Evolutionary conservation across 2,329 filamentous ascomycete genomes (phyloP).

Genomic region (Elsinoe australis): DNA sequence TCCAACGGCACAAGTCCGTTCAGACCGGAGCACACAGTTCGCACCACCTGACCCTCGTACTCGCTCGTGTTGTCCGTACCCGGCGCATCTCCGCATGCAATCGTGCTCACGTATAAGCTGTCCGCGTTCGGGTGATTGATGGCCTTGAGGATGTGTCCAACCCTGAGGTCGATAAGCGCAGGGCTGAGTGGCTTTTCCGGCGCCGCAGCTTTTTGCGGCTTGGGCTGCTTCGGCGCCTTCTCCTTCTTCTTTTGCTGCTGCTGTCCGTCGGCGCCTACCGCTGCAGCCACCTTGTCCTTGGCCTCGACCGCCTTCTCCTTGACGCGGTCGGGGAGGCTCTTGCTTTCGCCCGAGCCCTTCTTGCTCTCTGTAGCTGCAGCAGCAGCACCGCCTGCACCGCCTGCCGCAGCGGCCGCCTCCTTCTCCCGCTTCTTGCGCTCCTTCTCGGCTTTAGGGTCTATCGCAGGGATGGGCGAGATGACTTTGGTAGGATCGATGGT

Average conservation of each 20-base stretch:
- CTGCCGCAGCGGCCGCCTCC: conserved; percentile 50
- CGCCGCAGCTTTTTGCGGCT: conserved; percentile 53
- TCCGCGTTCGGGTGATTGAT: conserved; percentile 95
- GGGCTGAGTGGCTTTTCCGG: conserved; percentile 73
- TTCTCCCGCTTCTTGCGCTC: conserved; percentile 96
- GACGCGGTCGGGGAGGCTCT: conserved; percentile 38
- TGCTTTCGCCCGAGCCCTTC: too few species aligned
- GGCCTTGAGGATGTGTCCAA: conserved; percentile 95
- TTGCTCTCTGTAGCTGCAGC: conserved; percentile 45
- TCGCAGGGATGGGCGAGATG: conserved; percentile 77
- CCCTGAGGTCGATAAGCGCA: conserved; percentile 82
- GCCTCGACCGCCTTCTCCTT: conserved; percentile 50
- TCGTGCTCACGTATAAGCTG: conserved; percentile 89
- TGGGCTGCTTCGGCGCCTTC: conserved; percentile 83
- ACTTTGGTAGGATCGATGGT: conserved; percentile 71
- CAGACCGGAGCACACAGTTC: conserved; percentile 93
- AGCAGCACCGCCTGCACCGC: conserved; percentile 44
- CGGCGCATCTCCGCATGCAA: conserved; percentile 82
- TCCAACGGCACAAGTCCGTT: conserved; percentile 87
- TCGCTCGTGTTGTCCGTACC: conserved; percentile 83
- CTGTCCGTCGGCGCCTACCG: conserved; percentile 36
- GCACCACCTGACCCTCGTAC: conserved; percentile 82
- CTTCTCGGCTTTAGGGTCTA: conserved; percentile 91
- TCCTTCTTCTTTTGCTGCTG: conserved; percentile 59
- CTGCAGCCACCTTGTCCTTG: conserved; percentile 43